Conservation (phyloP, 345 rosid genomes). For the Acer negundo region DNA sequence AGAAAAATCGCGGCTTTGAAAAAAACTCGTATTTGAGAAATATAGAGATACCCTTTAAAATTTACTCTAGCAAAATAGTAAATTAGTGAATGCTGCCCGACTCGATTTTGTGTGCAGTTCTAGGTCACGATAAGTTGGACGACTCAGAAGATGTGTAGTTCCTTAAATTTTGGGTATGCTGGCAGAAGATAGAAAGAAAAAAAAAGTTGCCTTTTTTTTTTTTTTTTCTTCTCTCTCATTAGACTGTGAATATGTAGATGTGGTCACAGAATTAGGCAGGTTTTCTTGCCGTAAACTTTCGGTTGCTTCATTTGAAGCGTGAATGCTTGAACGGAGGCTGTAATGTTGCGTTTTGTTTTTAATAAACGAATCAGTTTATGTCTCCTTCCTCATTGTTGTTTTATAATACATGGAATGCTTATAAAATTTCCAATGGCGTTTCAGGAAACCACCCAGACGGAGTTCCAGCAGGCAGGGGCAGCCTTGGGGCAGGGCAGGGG, state of each 20-base stretch:
- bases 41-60: constrained; percentile 32
- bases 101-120: constrained; percentile 29
- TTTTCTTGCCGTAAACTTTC: constrained; percentile 5
- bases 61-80: background rate
- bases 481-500: too few relatives aligned
- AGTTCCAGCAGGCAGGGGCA: too few relatives aligned
- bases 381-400: background rate
- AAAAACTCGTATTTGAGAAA: constrained; percentile 32
- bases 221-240: background rate
- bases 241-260: constrained; percentile 23
- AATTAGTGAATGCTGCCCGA: constrained; percentile 18
- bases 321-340: constrained; percentile 20
- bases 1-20: constrained; percentile 50
- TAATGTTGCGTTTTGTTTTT: background rate
- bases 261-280: constrained; percentile 11
- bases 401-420: too few relatives aligned
- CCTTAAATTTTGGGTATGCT: constrained; percentile 12
- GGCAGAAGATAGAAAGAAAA: constrained; percentile 13
- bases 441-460: too few relatives aligned
- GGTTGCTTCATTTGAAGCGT: constrained; percentile 16
- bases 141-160: constrained; percentile 16
- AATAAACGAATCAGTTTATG: constrained; percentile 2
- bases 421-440: too few relatives aligned
- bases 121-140: constrained; percentile 15
- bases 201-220: background rate